phyloP scores from a whole-genome alignment of 176 grass and related monocot species.

The Triticum aestivum region IWGSC_CS_RefSeq_v2.1 NC_057800.1:678050489-678050988 shows the following conservation, averaged over 20 bases:
- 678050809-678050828: slow-evolving; percentile 46
- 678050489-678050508: slow-evolving; percentile 40
- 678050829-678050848: slow-evolving; percentile 28
- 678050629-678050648: background rate
- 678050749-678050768: slow-evolving; percentile 31
- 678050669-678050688: slow-evolving; percentile 27
- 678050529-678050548: slow-evolving; percentile 27
- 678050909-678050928: background rate
- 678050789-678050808: slow-evolving; percentile 37
- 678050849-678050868: slow-evolving; percentile 31
- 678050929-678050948: background rate
- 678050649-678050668: slow-evolving; percentile 32
- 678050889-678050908: background rate
- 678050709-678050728: slow-evolving; percentile 34
- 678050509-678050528: slow-evolving; percentile 27
- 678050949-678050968: slow-evolving; percentile 15
- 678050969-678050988: background rate
- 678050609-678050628: slow-evolving; percentile 21
- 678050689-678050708: slow-evolving; percentile 29
- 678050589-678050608: background rate
- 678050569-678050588: slow-evolving; percentile 36
- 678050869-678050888: slow-evolving; percentile 24
- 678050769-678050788: slow-evolving; percentile 35
- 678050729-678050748: slow-evolving; percentile 20
- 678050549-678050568: slow-evolving; percentile 35